Evolutionary conservation across 805 yeast genomes (phyloP), one percentile per base, ranked within the genome.

Genomic region (Huiozyma naganishii): DNA sequence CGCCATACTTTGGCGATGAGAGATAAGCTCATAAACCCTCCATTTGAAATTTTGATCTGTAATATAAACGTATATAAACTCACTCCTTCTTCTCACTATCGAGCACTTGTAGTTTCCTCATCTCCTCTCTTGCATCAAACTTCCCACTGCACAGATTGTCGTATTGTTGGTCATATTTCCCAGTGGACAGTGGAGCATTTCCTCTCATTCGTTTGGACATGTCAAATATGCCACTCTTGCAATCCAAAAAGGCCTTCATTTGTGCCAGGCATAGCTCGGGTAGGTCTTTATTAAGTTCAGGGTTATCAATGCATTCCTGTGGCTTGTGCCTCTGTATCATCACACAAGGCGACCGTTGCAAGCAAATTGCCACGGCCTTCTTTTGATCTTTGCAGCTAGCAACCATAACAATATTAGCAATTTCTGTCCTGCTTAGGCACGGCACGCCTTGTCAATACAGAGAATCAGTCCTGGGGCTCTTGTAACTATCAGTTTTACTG

Each of bases 281-380:
- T 27, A 90, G 66, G 39, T 85, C 83, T 45, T 73, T 72, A 39
- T 80, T 71, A 32, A 90, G 72, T 48, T 81, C 81, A 1, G 95
- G 95, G 49, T 89, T 72, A 34, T 83, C 82, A 17, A 89, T 64
- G 58, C 98, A 90, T 46, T 87, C 80, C 48, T 86, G 81, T 3
- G 97, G 97, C 1, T 85, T 85, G 64, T 92, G 73, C 51, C 98
- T 73, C 48, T 92, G 85, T 23, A 90, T 74, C 68, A 90, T 72
- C 41, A 90, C 98, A 64, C 98, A 90, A 11, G 97, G 97, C 5
- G 97, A 88, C 57, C 97, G 76, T 62, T 90, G 98, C 40, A 90
- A 72, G 61, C 98, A 90, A 17, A 90, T 80, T 7, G 97, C 97
- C 45, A 92, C 85, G n/a, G 95, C 95, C 54, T 77, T 87, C 57